A percentile compares a stretch with the other conserved stretches of the same genome.
phyloP scores from a whole-genome alignment of 1,284 basidiomycete species.

The Anthracocystis panici-leucophaei region DNA sequence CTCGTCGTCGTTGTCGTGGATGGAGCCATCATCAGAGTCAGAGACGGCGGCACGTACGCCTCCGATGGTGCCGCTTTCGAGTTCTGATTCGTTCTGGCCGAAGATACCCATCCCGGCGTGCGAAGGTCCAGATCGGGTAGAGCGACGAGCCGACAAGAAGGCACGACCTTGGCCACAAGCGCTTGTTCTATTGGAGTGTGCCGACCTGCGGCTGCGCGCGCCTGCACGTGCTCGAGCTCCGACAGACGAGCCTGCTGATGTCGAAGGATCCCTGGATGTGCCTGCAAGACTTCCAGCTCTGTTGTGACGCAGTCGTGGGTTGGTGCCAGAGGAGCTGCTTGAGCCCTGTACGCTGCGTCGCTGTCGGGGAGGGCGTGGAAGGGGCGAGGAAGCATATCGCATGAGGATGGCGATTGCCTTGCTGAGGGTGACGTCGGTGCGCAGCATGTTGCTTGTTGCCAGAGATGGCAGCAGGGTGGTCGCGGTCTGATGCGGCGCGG shows the following conservation, averaged over 20 bases:
- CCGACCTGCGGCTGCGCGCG: conserved; percentile 6
- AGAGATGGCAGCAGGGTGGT: conserved; percentile 44
- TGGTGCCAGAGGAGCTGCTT: conserved; percentile 15
- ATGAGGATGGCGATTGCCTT: conserved; percentile 57
- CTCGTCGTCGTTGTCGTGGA: conserved; percentile 11
- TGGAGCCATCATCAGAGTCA: conserved; percentile 38
- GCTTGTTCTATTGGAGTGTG: background rate
- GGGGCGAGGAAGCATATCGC: conserved; percentile 39
- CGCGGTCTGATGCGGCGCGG: conserved; percentile 9
- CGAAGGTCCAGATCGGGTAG: conserved; percentile 3
- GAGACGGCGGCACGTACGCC: conserved; percentile 46
- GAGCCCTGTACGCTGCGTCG: conserved; percentile 16
- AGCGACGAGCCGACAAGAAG: conserved; percentile 7
- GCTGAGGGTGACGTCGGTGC: conserved; percentile 60
- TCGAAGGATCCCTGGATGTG: background rate
- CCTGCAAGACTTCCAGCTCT: conserved; percentile 5
- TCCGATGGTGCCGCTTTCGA: conserved; percentile 56
- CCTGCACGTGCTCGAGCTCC: conserved; percentile 9
- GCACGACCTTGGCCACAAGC: conserved; percentile 4
- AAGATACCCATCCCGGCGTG: conserved; percentile 49
- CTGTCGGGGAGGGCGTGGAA: conserved; percentile 28
- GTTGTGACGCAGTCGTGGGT: conserved; percentile 12
- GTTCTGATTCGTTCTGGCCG: conserved; percentile 53
- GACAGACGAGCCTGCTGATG: background rate
- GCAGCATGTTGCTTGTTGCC: conserved; percentile 47